Percentiles rank a stretch among this genome's conserved stretches.
phyloP scores from a whole-genome alignment of 768 basidiomycete genomes.

The Psilocybe cyanescens region DNA sequence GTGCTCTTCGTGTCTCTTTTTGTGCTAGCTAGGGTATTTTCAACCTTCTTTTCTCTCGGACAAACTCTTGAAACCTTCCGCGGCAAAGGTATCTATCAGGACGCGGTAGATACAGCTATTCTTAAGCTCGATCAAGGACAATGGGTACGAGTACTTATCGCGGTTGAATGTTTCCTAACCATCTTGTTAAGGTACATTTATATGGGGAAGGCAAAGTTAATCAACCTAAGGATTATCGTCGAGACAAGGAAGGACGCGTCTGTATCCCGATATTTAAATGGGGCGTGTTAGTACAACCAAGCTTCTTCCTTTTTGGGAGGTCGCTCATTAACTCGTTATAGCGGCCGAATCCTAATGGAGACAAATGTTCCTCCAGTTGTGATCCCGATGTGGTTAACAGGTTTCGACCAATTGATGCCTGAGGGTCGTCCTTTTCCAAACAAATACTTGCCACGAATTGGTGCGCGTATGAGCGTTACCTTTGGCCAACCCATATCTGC shows the following conservation, averaged over 20 bases:
- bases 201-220: conserved; percentile 91
- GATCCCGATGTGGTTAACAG: conserved; percentile 92
- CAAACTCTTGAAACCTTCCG: conserved; percentile 93
- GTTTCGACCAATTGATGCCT: conserved; percentile 90
- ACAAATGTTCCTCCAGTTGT: conserved; percentile 66
- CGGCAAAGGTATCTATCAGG: conserved; percentile 88
- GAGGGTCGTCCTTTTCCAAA: conserved; percentile 78
- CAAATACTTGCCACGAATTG: conserved; percentile 68
- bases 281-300: conserved; percentile 75
- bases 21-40: conserved; percentile 65
- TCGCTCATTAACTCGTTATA: conserved; percentile 31
- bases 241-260: conserved; percentile 43
- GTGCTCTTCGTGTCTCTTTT: conserved; percentile 11
- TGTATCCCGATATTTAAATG: conserved; percentile 86
- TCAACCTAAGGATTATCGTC: conserved; percentile 61
- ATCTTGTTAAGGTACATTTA: conserved; percentile 74
- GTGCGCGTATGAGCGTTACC: conserved; percentile 70
- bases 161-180: conserved; percentile 2
- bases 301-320: conserved; percentile 1
- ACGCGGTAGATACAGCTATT: conserved; percentile 84
- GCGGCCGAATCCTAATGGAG: conserved; percentile 81
- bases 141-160: conserved; percentile 65
- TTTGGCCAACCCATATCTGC: conserved; percentile 76
- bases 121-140: conserved; percentile 77
- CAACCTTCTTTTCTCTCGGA: conserved; percentile 84